These are phyloP conservation scores for Coffea humblotiana DNA, from an alignment of 305 asterid genomes.

Conservation along the genomic window DNA sequence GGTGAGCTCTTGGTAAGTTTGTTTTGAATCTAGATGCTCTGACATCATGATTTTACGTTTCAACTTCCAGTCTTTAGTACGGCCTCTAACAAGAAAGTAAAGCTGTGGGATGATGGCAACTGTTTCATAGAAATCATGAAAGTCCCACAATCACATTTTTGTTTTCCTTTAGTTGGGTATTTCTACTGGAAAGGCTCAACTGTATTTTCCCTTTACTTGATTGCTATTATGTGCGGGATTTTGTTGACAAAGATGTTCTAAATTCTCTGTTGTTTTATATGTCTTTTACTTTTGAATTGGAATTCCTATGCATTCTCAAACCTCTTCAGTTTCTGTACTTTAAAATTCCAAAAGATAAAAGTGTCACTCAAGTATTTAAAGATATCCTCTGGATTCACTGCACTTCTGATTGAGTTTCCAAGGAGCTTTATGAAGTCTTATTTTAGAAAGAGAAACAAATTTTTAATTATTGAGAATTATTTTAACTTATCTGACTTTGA, in stretches of 20 bases:
- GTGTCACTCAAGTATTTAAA: not conserved
- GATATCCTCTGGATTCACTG: not conserved
- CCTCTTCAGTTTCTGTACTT: not conserved
- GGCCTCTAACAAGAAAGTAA: not conserved
- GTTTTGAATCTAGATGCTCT: not conserved
- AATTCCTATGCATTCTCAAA: not conserved
- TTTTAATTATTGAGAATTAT: not conserved
- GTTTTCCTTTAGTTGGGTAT: too few relatives aligned
- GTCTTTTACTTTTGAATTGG: not conserved
- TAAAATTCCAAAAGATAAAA: not conserved
- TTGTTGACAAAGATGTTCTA: not conserved
- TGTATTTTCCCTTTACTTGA: too few relatives aligned
- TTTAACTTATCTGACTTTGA: not conserved
- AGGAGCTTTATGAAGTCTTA: not conserved
- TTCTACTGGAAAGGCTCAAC: too few relatives aligned
- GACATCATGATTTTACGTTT: not conserved
- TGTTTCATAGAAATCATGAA: too few relatives aligned
- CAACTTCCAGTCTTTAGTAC: not conserved
- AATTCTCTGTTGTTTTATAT: not conserved
- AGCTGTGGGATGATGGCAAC: not conserved
- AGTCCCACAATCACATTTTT: not conserved
- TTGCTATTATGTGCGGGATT: not conserved
- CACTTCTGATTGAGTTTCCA: not conserved
- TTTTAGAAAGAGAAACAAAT: not conserved
- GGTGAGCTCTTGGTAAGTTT: slow-evolving; percentile 46